These are phyloP conservation scores for Tetrapyrgos nigripes DNA, from an alignment of 1,284 basidiomycete genomes.

Conservation along the genomic window DNA sequence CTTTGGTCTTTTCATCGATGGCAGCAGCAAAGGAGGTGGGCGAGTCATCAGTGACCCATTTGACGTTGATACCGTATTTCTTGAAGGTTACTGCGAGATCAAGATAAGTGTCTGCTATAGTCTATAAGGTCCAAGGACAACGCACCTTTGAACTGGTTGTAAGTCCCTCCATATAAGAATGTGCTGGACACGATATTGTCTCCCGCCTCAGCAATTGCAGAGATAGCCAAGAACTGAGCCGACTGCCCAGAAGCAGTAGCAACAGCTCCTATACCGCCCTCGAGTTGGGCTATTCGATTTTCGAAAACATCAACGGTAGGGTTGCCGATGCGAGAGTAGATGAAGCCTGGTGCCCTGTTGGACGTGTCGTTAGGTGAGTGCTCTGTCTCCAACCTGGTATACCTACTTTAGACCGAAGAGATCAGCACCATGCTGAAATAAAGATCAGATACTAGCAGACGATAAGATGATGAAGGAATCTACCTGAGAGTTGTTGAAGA, in stretches of 20 bases:
- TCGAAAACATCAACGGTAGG: conserved; percentile 90
- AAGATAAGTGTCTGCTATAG: conserved; percentile 48
- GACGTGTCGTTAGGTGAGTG: background rate
- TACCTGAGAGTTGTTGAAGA: conserved; percentile 81
- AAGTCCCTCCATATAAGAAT: conserved; percentile 78
- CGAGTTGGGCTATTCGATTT: conserved; percentile 83
- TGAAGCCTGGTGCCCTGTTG: conserved; percentile 68
- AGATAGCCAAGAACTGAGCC: conserved; percentile 83
- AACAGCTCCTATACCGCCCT: conserved; percentile 83
- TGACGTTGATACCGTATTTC: conserved; percentile 79
- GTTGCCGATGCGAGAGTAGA: conserved; percentile 84
- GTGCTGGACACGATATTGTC: conserved; percentile 84
- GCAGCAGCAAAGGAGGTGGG: conserved; percentile 74
- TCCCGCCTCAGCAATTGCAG: conserved; percentile 69
- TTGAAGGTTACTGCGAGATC: conserved; percentile 68
- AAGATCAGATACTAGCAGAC: background rate
- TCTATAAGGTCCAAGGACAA: background rate
- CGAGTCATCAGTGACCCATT: conserved; percentile 72
- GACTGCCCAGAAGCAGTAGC: conserved; percentile 83
- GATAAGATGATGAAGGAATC: conserved; percentile 13
- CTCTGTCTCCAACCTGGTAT: background rate
- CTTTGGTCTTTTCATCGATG: conserved; percentile 82
- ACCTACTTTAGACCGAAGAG: conserved; percentile 76
- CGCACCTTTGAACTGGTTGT: conserved; percentile 88
- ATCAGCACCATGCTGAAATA: conserved; percentile 78